These are phyloP conservation scores for Phylloporus arenicola DNA, from an alignment of 768 basidiomycete species.

Conservation along the genomic window DNA sequence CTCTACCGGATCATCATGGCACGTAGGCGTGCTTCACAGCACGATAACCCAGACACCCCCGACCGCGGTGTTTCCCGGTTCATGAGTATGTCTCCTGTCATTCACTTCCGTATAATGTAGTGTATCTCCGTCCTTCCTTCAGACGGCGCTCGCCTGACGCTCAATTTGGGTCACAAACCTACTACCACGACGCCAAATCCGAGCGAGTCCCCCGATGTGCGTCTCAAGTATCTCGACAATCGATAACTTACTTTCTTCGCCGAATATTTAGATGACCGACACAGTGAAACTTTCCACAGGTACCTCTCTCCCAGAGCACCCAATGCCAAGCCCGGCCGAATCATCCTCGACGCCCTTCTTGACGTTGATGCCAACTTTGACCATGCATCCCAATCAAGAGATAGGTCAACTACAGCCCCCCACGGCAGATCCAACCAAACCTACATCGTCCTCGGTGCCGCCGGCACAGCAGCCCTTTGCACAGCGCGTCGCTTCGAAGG, in stretches of 20 bases:
- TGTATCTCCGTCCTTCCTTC: not conserved
- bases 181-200: not conserved
- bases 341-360: constrained; percentile 15
- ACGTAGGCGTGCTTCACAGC: constrained; percentile 10
- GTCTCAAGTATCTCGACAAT: not conserved
- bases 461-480: constrained; percentile 1
- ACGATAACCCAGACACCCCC: constrained; percentile 16
- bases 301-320: constrained; percentile 5
- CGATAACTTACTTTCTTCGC: not conserved
- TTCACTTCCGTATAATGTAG: not conserved
- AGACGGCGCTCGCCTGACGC: constrained; percentile 25
- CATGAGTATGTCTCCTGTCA: constrained; percentile 19
- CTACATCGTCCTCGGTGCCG: not conserved
- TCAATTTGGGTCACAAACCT: constrained; percentile 13
- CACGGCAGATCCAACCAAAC: not conserved
- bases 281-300: constrained; percentile 16
- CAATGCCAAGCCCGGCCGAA: constrained; percentile 5
- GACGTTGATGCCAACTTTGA: constrained; percentile 12
- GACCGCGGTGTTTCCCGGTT: constrained; percentile 23
- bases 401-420: not conserved
- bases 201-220: constrained; percentile 9
- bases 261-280: constrained; percentile 7
- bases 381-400: constrained; percentile 2
- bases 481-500: constrained; percentile 11
- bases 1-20: constrained; percentile 24